Evolutionary conservation across 2,329 filamentous ascomycete genomes (phyloP).

Genomic region (Neonectria magnoliae): DNA sequence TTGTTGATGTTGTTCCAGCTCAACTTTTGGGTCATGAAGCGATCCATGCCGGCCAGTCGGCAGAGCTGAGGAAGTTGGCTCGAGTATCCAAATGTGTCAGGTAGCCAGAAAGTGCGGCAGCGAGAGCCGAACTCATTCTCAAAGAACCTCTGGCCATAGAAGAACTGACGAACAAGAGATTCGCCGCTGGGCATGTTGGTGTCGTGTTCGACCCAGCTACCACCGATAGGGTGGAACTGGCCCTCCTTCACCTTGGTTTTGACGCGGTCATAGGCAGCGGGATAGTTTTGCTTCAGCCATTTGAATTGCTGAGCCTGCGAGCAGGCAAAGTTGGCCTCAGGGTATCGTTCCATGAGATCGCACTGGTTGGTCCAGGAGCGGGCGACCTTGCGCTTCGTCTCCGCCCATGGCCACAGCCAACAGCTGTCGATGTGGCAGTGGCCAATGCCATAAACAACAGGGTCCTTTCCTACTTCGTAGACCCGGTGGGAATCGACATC

Average conservation of each 20-base stretch:
- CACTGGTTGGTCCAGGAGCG: slow-evolving; percentile 98
- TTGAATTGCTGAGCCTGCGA: slow-evolving; percentile 98
- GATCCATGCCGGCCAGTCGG: slow-evolving; percentile 91
- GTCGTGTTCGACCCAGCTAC: slow-evolving; percentile 99
- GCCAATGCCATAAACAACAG: slow-evolving; percentile 87
- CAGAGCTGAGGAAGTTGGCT: slow-evolving; percentile 94
- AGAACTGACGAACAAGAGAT: slow-evolving; percentile 90
- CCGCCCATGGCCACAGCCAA: slow-evolving; percentile 98
- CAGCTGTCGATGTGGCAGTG: slow-evolving; percentile 99
- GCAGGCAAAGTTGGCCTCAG: slow-evolving; percentile 90
- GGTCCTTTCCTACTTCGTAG: slow-evolving; percentile 78
- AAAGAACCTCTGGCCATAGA: slow-evolving; percentile 96
- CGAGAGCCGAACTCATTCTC: slow-evolving; percentile 91
- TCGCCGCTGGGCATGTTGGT: slow-evolving; percentile 98
- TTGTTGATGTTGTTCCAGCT: slow-evolving; percentile 99
- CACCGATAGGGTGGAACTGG: slow-evolving; percentile 92
- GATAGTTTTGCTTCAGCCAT: slow-evolving; percentile 92
- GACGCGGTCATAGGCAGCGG: slow-evolving; percentile 87
- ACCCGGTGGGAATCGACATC: slow-evolving; percentile 85
- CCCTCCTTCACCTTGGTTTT: slow-evolving; percentile 91
- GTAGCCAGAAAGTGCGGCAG: slow-evolving; percentile 94
- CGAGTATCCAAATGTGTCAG: slow-evolving; percentile 98
- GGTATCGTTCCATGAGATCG: slow-evolving; percentile 92
- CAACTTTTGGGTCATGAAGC: slow-evolving; percentile 97
- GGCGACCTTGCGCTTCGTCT: slow-evolving; percentile 96